Evolutionary conservation across 345 rosid genomes (phyloP), one percentile per base, ranked within the genome.

Genomic region (Pistacia vera): DNA sequence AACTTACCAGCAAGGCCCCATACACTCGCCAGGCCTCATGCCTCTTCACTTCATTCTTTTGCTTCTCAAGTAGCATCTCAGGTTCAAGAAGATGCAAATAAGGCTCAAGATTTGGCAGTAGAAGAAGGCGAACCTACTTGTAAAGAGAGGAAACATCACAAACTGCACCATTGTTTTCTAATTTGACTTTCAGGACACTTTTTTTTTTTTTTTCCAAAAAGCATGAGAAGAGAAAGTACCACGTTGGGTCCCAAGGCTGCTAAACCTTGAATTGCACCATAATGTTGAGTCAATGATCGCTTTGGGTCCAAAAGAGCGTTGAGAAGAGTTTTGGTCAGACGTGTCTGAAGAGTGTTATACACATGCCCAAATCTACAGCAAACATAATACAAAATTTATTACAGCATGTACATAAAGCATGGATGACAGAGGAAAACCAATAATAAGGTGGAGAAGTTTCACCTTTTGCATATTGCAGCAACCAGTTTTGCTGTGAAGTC

Each of bases 231-330:
- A 79, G 81, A 81, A 35, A 54, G 76, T 93, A 96, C 99, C 87
- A 92, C 93, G 82, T 90, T 91, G 77, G 97, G 90, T 68, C 98
- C 98, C 72, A 96, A 77, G 57, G 97, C 92, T 75, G 95, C 92
- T 85, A 93, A 83, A 79, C 99, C 99, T 89, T 93, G 97, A 82
- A 93, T 84, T 69, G 98, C 98, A 57, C 98, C 99, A 81, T 93
- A 96, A 77, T 96, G 99, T 80, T 95, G 98, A 55, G 97, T 90
- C 84, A 96, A 77, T 38, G 97, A 85, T 73, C 87, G 90, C 81
- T 89, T 92, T 70, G 98, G 94, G 83, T 94, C 97, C 88, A 92
- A 83, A 78, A 94, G 86, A 51, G 98, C 91, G 81, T 86, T 96
- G 79, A 96, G 75, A 84, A 96, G 86, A 77, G 97, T 95, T 87